Evolutionary conservation across 768 basidiomycete species (phyloP).

Genomic region (Boletales sp.): DNA sequence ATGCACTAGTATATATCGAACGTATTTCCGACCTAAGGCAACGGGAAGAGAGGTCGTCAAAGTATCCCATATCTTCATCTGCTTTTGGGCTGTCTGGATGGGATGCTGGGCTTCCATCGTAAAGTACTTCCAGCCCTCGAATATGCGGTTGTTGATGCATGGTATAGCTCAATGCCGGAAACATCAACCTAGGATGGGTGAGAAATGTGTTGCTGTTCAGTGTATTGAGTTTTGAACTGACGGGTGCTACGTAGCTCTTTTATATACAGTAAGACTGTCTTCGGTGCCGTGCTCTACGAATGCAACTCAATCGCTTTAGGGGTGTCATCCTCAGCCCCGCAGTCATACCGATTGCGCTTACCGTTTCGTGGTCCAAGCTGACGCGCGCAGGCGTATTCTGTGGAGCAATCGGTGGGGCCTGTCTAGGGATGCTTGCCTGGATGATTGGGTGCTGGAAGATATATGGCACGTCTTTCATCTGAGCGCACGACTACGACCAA

Average conservation of each 20-base stretch:
- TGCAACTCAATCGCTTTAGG: slow-evolving; percentile 22
- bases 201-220: slow-evolving; percentile 2
- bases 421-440: slow-evolving; percentile 46
- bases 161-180: slow-evolving; percentile 39
- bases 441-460: slow-evolving; percentile 51
- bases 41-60: slow-evolving; percentile 39
- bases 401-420: slow-evolving; percentile 40
- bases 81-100: slow-evolving; percentile 44
- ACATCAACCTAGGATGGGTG: slow-evolving; percentile 47
- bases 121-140: background rate
- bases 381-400: slow-evolving; percentile 37
- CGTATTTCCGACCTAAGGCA: slow-evolving; percentile 37
- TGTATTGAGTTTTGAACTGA: slow-evolving; percentile 1
- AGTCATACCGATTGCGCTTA: slow-evolving; percentile 47
- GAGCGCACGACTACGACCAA: too few species aligned
- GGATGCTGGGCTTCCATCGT: slow-evolving; percentile 41
- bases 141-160: background rate
- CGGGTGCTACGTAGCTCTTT: slow-evolving; percentile 29
- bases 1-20: slow-evolving; percentile 31
- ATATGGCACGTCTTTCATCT: slow-evolving; percentile 29
- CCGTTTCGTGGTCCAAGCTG: slow-evolving; percentile 45
- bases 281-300: background rate
- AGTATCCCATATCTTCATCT: slow-evolving; percentile 38
- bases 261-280: slow-evolving; percentile 39
- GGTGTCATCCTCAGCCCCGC: slow-evolving; percentile 48